Evolutionary conservation across 2,329 filamentous ascomycete species (phyloP), one percentile per base, ranked within the genome.

Genomic region (Fonsecaea multimorphosa): DNA sequence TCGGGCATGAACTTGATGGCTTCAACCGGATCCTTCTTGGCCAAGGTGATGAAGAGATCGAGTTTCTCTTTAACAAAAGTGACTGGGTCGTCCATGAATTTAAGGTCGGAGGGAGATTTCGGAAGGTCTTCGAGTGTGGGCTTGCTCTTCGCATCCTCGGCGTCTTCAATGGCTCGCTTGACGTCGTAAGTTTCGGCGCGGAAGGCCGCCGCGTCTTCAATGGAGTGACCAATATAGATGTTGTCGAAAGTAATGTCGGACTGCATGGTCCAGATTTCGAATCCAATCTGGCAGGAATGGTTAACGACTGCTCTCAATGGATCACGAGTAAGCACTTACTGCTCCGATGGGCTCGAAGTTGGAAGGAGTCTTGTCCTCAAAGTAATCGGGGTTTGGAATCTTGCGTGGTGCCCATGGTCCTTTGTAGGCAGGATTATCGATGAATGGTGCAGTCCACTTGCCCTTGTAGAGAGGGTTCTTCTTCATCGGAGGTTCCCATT

Each of bases 211-310:
- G 95, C 95, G 73, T 99, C 95, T 77, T 92, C 92, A 73, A 95
- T 79, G 22, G 94, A 98, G 88, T 99, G 95, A 70, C 95, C 95
- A 78, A 99, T 93, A 87, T 98, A 99, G 85, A 99, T 96, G 89
- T 99, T 99, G 88, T 98, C 92, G 76, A 99, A 98, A 75, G 97
- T 90, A 74, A 99, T 98, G 78, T 97, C 91, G 79, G 89, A 96
- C 83, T 97, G 94, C 95, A 99, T 99, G 75, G 95, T 98, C 95
- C 95, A 99, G 83, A 99, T 94, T 82, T 99, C 95, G 76, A 98
- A 98, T 74, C 95, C 95, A 82, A 98, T 93, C 91, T 93, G 76
- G 22, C 55, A 51, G 51, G 27, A 12, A 49, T 54, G 63, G 34
- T 56, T 61, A 64, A 19, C 36, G 19, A 24, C 19, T 24, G 11